Evolutionary conservation across 2,329 filamentous ascomycete species (phyloP), one percentile per base, ranked within the genome.

Genomic region (Fusarium pseudoanthophilum): DNA sequence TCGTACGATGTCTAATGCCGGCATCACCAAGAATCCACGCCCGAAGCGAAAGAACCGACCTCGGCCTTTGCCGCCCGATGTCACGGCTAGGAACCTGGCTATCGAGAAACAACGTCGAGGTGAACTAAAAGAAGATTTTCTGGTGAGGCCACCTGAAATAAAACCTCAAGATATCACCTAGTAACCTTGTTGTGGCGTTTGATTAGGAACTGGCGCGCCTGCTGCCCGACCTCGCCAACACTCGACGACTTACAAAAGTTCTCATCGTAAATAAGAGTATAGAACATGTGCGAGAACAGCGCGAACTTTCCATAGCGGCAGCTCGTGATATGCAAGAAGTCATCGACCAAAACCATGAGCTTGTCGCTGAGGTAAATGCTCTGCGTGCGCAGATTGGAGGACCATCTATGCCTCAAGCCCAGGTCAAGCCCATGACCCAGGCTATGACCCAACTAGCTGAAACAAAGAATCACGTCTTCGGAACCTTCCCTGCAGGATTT

Each of bases 61-160:
- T 30, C 37, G 66, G 32, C 66, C 66, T 28, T 34, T 69, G 18
- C 64, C 66, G 5, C 57, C 66, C 14, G 57, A 69, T 10, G 66
- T 69, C 5, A 69, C 64, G 15, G 66, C 66, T 9, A 52, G 66
- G 20, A 69, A 69, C 32, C 5, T 69, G 18, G 66, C 66, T 16
- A 69, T 69, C 9, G 66, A 69, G 64, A 69, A 69, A 24, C 57
- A 69, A n/a, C 66, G 66, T 4, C 66, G 66, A 0, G 64, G 58
- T 7, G 66, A 55, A 18, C 26, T 69, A 20, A 69, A 69, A 20
- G 64, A 69, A 26, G 67, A 69, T 34, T 69, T 69, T 20, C 16
- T 51, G 30, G 48, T 51, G 21, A 51, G 32, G 13, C 32, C 14
- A 14, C 8, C 28, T 18, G 30, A 18, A 11, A 18, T 24, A 13